A percentile compares a stretch with the other conserved stretches of the same genome.
These are phyloP conservation scores for Azolla pinnata DNA, from an alignment of 75 land plant species.

Conservation along the genomic window DNA sequence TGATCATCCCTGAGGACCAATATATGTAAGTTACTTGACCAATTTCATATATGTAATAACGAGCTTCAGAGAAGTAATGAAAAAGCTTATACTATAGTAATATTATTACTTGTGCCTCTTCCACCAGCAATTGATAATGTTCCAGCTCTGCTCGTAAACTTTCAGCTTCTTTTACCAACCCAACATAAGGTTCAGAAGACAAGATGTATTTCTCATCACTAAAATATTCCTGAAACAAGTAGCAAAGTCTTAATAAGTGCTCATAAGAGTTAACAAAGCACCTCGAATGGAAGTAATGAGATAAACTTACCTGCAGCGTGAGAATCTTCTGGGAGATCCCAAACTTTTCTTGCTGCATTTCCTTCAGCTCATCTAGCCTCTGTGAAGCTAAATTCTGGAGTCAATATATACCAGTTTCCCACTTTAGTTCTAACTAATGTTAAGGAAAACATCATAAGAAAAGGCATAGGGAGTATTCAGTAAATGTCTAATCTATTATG, in stretches of 20 bases:
- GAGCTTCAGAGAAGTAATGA: too few species aligned
- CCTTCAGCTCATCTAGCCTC: conserved; percentile 70
- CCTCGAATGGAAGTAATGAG: too few species aligned
- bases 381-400: conserved; percentile 58
- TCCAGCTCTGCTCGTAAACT: conserved; percentile 62
- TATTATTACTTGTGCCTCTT: conserved; percentile 56
- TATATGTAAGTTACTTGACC: too few species aligned
- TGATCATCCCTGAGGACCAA: too few species aligned
- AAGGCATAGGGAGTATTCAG: too few species aligned
- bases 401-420: too few species aligned
- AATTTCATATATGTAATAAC: too few species aligned
- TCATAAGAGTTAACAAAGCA: too few species aligned
- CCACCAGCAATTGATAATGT: conserved; percentile 42
- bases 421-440: too few species aligned
- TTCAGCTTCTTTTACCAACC: conserved; percentile 62
- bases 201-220: conserved; percentile 56
- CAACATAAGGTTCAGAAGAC: conserved; percentile 48
- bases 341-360: conserved; percentile 50
- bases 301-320: conserved; percentile 55
- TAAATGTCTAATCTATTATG: too few species aligned
- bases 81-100: neutral
- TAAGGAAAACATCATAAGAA: too few species aligned
- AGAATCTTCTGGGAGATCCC: conserved; percentile 51
- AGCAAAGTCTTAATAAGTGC: neutral
- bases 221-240: conserved; percentile 47